Evolutionary conservation across 2,329 filamentous ascomycete species (phyloP).

Genomic region (Aphanoascus verrucosus): DNA sequence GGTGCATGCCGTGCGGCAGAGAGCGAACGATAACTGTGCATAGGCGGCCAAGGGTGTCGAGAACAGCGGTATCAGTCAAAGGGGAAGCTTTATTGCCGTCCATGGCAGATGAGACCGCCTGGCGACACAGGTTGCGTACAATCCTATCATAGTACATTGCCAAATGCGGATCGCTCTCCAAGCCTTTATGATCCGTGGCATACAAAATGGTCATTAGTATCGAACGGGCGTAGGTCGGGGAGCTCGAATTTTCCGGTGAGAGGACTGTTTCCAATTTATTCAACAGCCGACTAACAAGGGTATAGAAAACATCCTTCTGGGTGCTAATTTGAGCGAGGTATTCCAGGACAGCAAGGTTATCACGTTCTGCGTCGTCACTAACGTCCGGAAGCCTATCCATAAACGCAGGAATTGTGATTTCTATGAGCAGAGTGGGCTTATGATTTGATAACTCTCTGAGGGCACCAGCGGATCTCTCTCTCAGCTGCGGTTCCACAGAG

Average conservation of each 20-base stretch:
- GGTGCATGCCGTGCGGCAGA: constrained; percentile 43
- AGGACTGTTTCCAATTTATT: constrained; percentile 50
- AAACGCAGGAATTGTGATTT: constrained; percentile 56
- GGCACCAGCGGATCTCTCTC: constrained; percentile 47
- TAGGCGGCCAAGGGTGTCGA: constrained; percentile 52
- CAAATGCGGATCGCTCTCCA: constrained; percentile 34
- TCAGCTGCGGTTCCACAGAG: constrained; percentile 46
- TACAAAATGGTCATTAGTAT: constrained; percentile 53
- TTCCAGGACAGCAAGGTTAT: constrained; percentile 48
- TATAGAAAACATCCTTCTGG: constrained; percentile 54
- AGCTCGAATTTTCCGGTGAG: constrained; percentile 37
- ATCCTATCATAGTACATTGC: constrained; percentile 43
- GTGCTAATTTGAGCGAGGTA: constrained; percentile 54
- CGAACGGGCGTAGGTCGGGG: constrained; percentile 46
- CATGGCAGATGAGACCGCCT: constrained; percentile 29
- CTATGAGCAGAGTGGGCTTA: constrained; percentile 51
- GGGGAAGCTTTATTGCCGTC: constrained; percentile 28
- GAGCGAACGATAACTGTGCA: constrained; percentile 49
- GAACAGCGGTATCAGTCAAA: constrained; percentile 42
- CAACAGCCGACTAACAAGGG: constrained; percentile 51
- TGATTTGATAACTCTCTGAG: constrained; percentile 52
- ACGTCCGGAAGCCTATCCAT: constrained; percentile 53
- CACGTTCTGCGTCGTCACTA: constrained; percentile 36
- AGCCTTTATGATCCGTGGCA: constrained; percentile 45
- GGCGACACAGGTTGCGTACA: constrained; percentile 35